Conservation (phyloP, 768 basidiomycete genomes). For the Phaeotremella fagi region DNA sequence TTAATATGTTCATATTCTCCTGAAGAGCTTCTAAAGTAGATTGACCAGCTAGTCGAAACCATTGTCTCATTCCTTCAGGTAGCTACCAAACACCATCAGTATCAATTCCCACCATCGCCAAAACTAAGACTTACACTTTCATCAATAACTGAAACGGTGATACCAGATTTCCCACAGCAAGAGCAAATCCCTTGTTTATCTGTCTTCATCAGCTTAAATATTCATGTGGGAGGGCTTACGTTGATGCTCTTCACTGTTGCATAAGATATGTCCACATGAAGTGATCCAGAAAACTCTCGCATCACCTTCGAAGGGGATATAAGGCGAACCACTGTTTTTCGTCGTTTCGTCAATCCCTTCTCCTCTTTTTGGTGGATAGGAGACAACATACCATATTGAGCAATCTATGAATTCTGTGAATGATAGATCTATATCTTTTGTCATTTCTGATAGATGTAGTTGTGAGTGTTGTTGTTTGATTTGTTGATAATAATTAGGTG, state of each 20-base stretch:
- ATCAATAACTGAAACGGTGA: slow-evolving; percentile 4
- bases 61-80: neutral
- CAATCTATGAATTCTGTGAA: neutral
- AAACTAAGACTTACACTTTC: slow-evolving; percentile 2
- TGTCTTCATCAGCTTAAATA: neutral
- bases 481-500: no score
- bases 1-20: no score
- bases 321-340: no score
- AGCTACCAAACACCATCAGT: neutral
- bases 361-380: no score
- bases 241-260: slow-evolving; percentile 6
- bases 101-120: neutral
- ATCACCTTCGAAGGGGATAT: neutral
- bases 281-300: slow-evolving; percentile 17
- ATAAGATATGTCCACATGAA: slow-evolving; percentile 19
- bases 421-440: neutral
- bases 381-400: neutral
- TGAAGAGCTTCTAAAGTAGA: no score
- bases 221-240: slow-evolving; percentile 1
- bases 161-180: slow-evolving; percentile 7
- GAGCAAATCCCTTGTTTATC: slow-evolving; percentile 10
- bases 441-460: neutral
- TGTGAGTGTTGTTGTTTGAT: no score
- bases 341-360: no score
- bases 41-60: neutral